These are phyloP conservation scores for Fusarium globosum DNA, from an alignment of 2,329 filamentous ascomycete species.

Conservation along the genomic window DNA sequence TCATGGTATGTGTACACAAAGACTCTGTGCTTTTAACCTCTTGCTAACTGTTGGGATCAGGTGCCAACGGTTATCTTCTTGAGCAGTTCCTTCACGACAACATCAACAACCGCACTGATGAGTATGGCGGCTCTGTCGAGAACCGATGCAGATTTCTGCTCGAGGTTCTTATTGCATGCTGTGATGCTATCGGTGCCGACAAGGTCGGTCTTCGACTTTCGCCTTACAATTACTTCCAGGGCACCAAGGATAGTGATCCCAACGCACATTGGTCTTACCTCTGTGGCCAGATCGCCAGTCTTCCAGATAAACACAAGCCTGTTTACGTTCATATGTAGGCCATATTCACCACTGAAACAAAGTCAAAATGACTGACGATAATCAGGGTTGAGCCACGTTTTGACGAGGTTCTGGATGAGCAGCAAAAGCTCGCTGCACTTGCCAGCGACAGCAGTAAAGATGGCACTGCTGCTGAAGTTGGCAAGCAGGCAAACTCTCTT, in stretches of 20 bases:
- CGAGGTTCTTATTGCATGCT: conserved; percentile 27
- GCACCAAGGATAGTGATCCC: conserved; percentile 45
- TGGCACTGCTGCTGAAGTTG: neutral
- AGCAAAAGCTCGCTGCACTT: conserved; percentile 55
- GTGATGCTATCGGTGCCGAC: conserved; percentile 33
- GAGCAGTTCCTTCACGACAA: conserved; percentile 16
- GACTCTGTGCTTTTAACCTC: no score
- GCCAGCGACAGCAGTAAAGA: conserved; percentile 21
- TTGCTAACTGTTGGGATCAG: neutral
- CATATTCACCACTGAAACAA: accelerated
- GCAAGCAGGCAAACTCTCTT: conserved; percentile 47
- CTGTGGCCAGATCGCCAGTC: conserved; percentile 48
- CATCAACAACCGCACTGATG: conserved; percentile 34
- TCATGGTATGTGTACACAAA: neutral
- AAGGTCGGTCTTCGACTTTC: conserved; percentile 38
- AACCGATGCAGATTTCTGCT: conserved; percentile 38
- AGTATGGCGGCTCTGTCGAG: conserved; percentile 35
- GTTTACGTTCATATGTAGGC: conserved; percentile 4
- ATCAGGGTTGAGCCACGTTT: conserved; percentile 58
- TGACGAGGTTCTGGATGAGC: conserved; percentile 58
- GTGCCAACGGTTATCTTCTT: conserved; percentile 2
- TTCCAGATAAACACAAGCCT: conserved; percentile 38
- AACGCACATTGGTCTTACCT: conserved; percentile 52
- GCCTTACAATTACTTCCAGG: conserved; percentile 49
- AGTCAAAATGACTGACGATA: neutral